phyloP scores from a whole-genome alignment of 2,329 filamentous ascomycete species.

The Tolypocladium sp. region DNA sequence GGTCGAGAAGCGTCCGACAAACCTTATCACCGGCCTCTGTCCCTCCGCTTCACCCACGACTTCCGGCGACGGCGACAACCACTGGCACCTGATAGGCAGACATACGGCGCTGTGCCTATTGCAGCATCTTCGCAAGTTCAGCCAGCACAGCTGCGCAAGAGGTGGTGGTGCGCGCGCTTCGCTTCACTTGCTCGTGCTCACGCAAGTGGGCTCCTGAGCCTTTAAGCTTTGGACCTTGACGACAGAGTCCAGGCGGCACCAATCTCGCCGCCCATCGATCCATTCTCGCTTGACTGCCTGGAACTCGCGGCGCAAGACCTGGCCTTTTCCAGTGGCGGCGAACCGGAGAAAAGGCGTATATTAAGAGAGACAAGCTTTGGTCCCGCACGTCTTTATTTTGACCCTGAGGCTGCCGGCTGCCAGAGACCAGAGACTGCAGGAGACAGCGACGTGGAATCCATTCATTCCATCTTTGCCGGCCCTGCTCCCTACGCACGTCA shows the following conservation, averaged over 20 bases:
- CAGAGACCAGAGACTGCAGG: no score
- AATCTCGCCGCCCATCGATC: neutral
- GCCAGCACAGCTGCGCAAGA: neutral
- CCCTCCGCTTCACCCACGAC: neutral
- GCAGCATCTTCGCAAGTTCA: neutral
- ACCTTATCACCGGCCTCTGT: neutral
- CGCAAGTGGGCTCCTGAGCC: neutral
- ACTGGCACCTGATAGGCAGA: neutral
- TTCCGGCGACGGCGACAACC: neutral
- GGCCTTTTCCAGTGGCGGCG: neutral
- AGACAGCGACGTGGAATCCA: neutral
- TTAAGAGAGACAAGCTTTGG: neutral
- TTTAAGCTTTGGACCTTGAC: neutral
- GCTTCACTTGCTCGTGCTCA: neutral
- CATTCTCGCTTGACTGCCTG: neutral
- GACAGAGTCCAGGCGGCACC: neutral
- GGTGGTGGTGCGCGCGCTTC: neutral
- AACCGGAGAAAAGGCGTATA: neutral
- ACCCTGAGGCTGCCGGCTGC: neutral
- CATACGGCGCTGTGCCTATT: neutral
- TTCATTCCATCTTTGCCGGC: neutral
- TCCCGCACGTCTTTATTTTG: neutral
- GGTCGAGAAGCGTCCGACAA: neutral
- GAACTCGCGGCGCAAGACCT: neutral
- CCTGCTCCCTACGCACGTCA: neutral